Base-by-base conservation (phyloP, 768 basidiomycete genomes). In the Porphyrellus cyaneotinctus region DNA sequence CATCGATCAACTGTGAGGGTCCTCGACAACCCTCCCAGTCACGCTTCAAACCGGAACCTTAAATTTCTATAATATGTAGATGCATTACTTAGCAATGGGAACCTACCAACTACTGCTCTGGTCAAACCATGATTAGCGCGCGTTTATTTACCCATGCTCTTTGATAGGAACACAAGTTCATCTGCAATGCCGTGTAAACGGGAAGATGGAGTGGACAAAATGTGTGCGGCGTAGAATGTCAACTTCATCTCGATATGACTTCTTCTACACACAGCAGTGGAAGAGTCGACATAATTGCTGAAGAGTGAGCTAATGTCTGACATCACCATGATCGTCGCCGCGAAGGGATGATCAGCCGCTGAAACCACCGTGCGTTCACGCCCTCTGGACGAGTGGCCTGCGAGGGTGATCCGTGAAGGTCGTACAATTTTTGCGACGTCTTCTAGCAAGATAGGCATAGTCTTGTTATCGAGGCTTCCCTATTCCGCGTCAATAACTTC, bases 151-250 rank as follows among this genome's bases (percentile, higher is more conserved):
- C 64, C 65, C 20, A 73, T 53, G 6, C 42, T 53, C 45, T 61
- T 58, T 11, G 68, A 68, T 15, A 61, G 61, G 32, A 68, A 65
- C 24, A 51, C 15, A 4, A 72, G 51, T 52, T 85, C 80, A 30
- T 76, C 71, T 10, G 76, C 68, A 32, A 83, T 64, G 10, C 63
- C 61, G 43, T 63, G 64, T 41, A 85, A 62, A 39, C 75, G 60
- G 4, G 59, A 56, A 37, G 72, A 59, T 1, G 85, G 78, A n/a
- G 73, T 77, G 1, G 78, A 74, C 20, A 80, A 53, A 8, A 83
- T 64, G 58, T 85, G 79, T 8, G 84, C 85, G 6, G 81, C 81
- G 57, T 91, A 91, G 69, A 85, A 91, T 14, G 74, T 66, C 23
- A 90, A 58, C 69, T 89, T 91, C 58, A 81, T 81, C 10, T 73